Base-by-base conservation (phyloP, 192 early-diverging fungal genomes). In the Coemansia sp. region DNA sequence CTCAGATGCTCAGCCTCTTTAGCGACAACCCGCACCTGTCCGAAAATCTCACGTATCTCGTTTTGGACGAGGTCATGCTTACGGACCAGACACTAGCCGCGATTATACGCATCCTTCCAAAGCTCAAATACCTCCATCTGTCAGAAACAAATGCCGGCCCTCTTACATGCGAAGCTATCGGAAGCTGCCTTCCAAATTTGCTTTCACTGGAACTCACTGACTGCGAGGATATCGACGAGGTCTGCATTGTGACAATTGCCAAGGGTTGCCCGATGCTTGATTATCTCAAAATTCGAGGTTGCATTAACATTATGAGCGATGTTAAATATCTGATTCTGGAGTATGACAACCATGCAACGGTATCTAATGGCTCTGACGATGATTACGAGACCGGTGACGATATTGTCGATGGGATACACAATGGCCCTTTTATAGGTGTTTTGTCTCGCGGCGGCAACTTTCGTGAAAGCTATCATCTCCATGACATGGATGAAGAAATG, bases 21-120 rank as follows among this genome's bases (percentile, higher is more conserved):
- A 12, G 5, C 35, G 34, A 59, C 30, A 59, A 59, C 57, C 57
- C 57, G 35, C 57, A 59, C n/a, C n/a, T 59, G 9, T 34, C 33
- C 15, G 16, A 15, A 34, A 53, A 53, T 7, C 12, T 59, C 57
- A 38, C 35, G 11, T 8, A 34, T 18, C 57, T 59, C 9, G 35
- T 36, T 18, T 10, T 59, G 9, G 24, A 26, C 35, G 57, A 59
- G 33, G 34, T 35, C 5, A 59, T 35, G 57, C 16, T 59, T 34
- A n/a, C 8, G 5, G 57, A 59, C 18, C 16, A 36, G 35, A 26
- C 30, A 14, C 5, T 59, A 20, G 15, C 3, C 3, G 35, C 1
- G 9, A 59, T 59, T 38, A 20, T 59, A 10, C 23, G 16, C 6
- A n/a, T 9, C 35, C 57, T 59, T 59, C 34, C 57, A 59, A 59